Evolutionary conservation across 78 protist genomes (phyloP).

Genomic region (Guillardia theta): DNA sequence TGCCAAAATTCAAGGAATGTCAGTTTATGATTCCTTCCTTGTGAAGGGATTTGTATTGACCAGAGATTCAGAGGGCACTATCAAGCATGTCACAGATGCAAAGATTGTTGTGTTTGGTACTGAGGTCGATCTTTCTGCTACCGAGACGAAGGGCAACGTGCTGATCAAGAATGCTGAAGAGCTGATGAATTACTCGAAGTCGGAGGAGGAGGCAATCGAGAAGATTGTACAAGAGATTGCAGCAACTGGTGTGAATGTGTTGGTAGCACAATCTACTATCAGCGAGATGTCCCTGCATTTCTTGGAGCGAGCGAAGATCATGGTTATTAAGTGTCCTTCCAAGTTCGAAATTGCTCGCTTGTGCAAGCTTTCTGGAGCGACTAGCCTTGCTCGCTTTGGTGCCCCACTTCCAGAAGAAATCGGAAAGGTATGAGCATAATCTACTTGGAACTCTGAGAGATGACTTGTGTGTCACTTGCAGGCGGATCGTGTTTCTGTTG

Average conservation of each 20-base stretch:
- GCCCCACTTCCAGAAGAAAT: constrained; percentile 90
- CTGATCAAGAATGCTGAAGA: constrained; percentile 89
- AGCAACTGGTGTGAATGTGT: constrained; percentile 89
- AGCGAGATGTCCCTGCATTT: constrained; percentile 97
- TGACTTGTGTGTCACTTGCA: not conserved
- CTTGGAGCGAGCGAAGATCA: constrained; percentile 78
- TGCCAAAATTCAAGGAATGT: constrained; percentile 91
- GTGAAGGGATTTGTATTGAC: constrained; percentile 89
- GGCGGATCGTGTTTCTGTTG: constrained; percentile 66
- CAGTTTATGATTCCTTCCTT: constrained; percentile 72
- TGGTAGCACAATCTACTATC: constrained; percentile 83
- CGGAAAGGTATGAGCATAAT: constrained; percentile 53
- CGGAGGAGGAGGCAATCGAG: constrained; percentile 87
- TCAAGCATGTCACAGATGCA: constrained; percentile 76
- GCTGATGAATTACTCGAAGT: constrained; percentile 72
- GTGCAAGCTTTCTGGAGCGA: constrained; percentile 87
- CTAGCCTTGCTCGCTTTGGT: constrained; percentile 85
- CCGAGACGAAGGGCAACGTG: constrained; percentile 97
- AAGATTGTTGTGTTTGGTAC: constrained; percentile 92
- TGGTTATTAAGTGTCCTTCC: constrained; percentile 75
- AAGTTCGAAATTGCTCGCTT: constrained; percentile 97
- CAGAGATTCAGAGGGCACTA: constrained; percentile 76
- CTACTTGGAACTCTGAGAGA: not conserved
- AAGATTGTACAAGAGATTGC: constrained; percentile 77
- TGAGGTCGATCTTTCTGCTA: constrained; percentile 81